Conservation (phyloP, 1,139 yeast genomes). For the Scheffersomyces segobiensis region DNA sequence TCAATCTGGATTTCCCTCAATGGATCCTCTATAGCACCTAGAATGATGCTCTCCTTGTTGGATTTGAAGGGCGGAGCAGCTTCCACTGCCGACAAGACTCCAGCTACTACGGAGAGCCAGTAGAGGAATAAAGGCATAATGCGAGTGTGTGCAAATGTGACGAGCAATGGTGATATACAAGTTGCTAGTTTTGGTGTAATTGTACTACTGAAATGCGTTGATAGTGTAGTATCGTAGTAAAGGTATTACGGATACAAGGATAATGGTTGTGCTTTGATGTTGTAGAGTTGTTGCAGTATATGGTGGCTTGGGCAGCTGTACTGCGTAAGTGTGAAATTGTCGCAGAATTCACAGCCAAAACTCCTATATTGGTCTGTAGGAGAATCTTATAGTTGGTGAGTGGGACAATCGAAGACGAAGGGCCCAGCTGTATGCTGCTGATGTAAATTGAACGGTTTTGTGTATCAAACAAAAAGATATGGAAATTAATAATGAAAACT, state of each 20-base stretch:
- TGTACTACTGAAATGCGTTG: too few species aligned
- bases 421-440: not conserved
- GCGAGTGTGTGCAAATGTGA: not conserved
- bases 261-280: too few species aligned
- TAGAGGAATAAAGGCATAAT: constrained; percentile 3
- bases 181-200: not conserved
- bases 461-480: not conserved
- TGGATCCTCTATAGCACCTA: constrained; percentile 3
- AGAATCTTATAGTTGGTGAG: not conserved
- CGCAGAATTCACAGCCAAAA: not conserved
- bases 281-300: too few species aligned
- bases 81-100: not conserved
- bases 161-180: not conserved
- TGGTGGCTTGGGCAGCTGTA: not conserved
- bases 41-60: constrained; percentile 8
- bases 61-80: not conserved
- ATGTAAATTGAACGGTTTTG: not conserved
- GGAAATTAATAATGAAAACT: too few species aligned
- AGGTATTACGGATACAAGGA: too few species aligned
- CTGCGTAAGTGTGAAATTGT: not conserved
- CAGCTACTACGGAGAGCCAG: constrained; percentile 3
- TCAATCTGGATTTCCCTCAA: constrained; percentile 19
- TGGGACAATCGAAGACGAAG: not conserved
- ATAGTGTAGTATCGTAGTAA: not conserved
- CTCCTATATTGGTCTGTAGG: not conserved